Evolutionary conservation across 2,329 filamentous ascomycete genomes (phyloP).

Genomic region (Microdochium paspali): DNA sequence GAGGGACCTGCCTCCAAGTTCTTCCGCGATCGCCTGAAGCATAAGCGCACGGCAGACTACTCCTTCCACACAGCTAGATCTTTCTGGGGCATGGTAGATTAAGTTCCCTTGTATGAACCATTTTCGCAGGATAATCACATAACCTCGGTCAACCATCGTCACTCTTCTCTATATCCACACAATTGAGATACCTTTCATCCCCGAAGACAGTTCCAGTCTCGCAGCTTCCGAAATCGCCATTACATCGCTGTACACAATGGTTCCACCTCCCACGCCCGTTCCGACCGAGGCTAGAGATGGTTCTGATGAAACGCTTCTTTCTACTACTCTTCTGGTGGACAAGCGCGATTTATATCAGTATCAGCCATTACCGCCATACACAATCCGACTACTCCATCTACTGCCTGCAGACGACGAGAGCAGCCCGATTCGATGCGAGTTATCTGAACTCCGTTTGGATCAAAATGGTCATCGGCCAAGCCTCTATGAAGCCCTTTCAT

Average conservation of each 20-base stretch:
- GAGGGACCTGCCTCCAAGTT: too few species aligned
- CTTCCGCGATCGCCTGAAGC: too few species aligned
- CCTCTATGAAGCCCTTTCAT: not conserved
- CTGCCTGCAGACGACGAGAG: not conserved
- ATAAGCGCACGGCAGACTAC: too few species aligned
- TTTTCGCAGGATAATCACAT: too few species aligned
- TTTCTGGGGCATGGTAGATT: too few species aligned
- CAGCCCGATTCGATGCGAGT: not conserved
- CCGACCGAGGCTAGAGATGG: not conserved
- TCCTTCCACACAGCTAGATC: too few species aligned
- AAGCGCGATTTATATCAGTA: not conserved
- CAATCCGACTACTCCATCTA: not conserved
- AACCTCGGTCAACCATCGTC: too few species aligned
- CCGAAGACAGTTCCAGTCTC: not conserved
- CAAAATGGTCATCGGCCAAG: not conserved
- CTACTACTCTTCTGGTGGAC: not conserved
- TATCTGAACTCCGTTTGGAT: not conserved
- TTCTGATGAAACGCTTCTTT: not conserved
- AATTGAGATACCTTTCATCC: not conserved
- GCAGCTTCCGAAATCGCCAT: not conserved
- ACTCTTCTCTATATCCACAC: too few species aligned
- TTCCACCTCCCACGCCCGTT: not conserved
- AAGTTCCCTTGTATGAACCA: too few species aligned
- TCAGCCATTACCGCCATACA: not conserved
- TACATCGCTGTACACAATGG: not conserved